Percentiles rank a stretch among this genome's conserved stretches.
These are phyloP conservation scores for Puccinia polysora DNA, from an alignment of 1,284 basidiomycete genomes.

Conservation along the genomic window DNA sequence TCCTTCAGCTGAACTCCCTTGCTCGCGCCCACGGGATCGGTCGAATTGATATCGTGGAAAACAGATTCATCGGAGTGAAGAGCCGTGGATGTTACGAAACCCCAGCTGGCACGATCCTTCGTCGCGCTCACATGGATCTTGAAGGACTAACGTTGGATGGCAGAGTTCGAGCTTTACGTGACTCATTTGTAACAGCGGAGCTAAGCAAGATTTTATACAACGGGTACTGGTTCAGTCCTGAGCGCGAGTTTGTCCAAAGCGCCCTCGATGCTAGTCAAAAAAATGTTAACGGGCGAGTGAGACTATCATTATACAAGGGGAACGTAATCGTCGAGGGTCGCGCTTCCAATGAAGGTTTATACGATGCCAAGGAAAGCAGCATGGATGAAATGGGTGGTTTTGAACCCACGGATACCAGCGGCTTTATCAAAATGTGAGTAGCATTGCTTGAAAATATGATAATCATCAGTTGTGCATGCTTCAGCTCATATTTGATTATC, in stretches of 20 bases:
- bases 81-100: constrained; percentile 98
- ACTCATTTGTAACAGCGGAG: constrained; percentile 88
- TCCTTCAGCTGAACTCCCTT: constrained; percentile 83
- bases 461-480: neutral
- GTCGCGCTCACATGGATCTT: constrained; percentile 89
- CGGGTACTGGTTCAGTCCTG: constrained; percentile 82
- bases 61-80: constrained; percentile 98
- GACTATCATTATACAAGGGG: constrained; percentile 90
- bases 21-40: constrained; percentile 93
- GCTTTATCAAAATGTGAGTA: constrained; percentile 40
- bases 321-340: constrained; percentile 92
- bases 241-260: constrained; percentile 87
- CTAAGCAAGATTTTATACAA: constrained; percentile 92
- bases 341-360: constrained; percentile 83
- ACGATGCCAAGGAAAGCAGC: constrained; percentile 93
- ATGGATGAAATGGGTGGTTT: constrained; percentile 99
- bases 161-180: constrained; percentile 88
- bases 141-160: constrained; percentile 96
- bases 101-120: constrained; percentile 90
- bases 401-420: constrained; percentile 76
- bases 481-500: neutral
- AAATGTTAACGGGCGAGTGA: constrained; percentile 90
- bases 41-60: constrained; percentile 97
- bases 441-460: neutral
- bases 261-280: constrained; percentile 86